These are phyloP conservation scores for Plasmodium vivax DNA, from an alignment of 169 alveolate species.

Conservation along the genomic window DNA sequence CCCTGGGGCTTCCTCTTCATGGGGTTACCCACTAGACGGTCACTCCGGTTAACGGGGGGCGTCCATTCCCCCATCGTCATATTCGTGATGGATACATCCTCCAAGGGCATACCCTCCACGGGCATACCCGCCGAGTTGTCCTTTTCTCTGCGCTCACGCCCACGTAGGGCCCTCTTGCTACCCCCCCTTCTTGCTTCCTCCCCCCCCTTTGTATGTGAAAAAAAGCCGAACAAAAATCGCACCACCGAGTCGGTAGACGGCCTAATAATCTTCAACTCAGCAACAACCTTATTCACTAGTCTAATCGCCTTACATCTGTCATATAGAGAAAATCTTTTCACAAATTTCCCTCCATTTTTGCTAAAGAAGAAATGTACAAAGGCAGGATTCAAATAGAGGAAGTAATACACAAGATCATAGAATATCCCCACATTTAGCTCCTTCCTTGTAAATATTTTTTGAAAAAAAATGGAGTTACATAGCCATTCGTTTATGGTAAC, in stretches of 20 bases:
- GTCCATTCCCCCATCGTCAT: background rate
- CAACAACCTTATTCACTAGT: constrained; percentile 34
- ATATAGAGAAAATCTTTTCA: constrained; percentile 17
- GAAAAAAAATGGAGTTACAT: constrained; percentile 15
- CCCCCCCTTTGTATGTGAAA: background rate
- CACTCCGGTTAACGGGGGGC: background rate
- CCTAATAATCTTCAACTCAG: constrained; percentile 18
- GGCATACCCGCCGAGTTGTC: background rate
- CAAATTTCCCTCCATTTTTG: constrained; percentile 35
- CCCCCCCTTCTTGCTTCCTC: background rate
- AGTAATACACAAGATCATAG: constrained; percentile 36
- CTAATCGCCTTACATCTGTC: constrained; percentile 37
- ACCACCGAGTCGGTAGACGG: constrained; percentile 37
- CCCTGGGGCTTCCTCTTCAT: background rate
- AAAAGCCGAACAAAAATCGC: constrained; percentile 29
- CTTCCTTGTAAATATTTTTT: constrained; percentile 15
- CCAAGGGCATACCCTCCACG: background rate
- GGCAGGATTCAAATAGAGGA: constrained; percentile 8
- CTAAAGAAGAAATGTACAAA: constrained; percentile 37
- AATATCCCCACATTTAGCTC: constrained; percentile 23
- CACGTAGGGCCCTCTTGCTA: background rate
- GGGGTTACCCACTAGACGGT: background rate
- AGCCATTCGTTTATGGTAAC: constrained; percentile 51
- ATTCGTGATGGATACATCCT: background rate
- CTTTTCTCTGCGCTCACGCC: background rate